These are phyloP conservation scores for Aspergillus carbonarius DNA, from an alignment of 2,329 filamentous ascomycete genomes.

Conservation along the genomic window DNA sequence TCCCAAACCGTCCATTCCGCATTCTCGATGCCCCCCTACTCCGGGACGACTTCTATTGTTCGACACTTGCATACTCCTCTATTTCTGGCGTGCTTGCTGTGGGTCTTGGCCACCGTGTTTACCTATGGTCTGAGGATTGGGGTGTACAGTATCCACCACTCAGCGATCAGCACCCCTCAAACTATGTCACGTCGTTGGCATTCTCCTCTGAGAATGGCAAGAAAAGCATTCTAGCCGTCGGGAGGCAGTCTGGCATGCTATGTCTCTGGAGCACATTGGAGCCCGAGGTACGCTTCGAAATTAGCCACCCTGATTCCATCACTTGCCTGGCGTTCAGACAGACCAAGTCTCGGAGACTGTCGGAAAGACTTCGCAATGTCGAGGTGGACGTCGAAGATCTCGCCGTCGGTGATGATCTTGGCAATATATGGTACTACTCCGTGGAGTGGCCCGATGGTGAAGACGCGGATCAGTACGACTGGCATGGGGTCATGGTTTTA, in stretches of 20 bases:
- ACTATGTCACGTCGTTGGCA: constrained; percentile 76
- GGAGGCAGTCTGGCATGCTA: constrained; percentile 73
- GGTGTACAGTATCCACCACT: constrained; percentile 64
- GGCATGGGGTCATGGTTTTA: constrained; percentile 75
- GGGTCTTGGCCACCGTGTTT: constrained; percentile 74
- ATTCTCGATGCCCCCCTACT: constrained; percentile 85
- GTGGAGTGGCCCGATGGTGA: constrained; percentile 71
- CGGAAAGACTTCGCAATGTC: constrained; percentile 48
- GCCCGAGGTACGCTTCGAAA: constrained; percentile 68
- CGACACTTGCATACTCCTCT: constrained; percentile 78
- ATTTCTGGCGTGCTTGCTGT: constrained; percentile 77
- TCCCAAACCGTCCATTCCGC: constrained; percentile 76
- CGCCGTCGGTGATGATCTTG: constrained; percentile 79
- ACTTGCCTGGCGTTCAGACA: constrained; percentile 83
- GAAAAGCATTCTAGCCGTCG: constrained; percentile 80
- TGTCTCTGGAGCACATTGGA: constrained; percentile 73
- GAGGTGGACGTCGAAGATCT: constrained; percentile 74
- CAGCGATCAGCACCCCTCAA: constrained; percentile 48
- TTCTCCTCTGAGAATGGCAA: constrained; percentile 79
- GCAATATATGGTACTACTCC: constrained; percentile 82
- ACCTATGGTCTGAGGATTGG: constrained; percentile 79
- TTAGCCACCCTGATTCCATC: constrained; percentile 69
- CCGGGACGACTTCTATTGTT: constrained; percentile 96
- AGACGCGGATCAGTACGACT: constrained; percentile 66
- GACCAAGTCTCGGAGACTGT: constrained; percentile 51